Evolutionary conservation across 1,284 basidiomycete species (phyloP), one percentile per base, ranked within the genome.

Genomic region (Papiliotrema fonsecae): DNA sequence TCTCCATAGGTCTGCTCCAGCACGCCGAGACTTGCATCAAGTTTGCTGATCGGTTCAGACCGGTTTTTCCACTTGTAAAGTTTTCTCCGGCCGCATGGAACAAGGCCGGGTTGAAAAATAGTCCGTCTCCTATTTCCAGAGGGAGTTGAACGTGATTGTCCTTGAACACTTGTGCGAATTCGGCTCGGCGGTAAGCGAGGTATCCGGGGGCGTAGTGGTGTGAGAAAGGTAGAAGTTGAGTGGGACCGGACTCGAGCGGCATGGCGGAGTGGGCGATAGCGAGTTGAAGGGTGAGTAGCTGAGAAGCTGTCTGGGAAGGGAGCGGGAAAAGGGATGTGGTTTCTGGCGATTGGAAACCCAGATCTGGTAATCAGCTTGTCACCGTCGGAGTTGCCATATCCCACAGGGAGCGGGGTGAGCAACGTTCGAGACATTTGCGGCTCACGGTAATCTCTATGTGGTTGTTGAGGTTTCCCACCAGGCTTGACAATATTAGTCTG

Each of bases 221-320:
- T 11, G 48, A 51, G 45, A 43, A 57, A 6, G 57, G 55, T 11
- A 57, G 35, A 14, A 60, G 41, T 26, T 42, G 48, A 16, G 57
- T 60, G 2, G 57, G 57, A 14, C 57, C 57, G n/a, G 52, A 38
- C 14, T 16, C 38, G 25, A 51, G 24, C 0, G 57, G 52, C 53
- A 57, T 57, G 35, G 52, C 48, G 24, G 55, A 48, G 30, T 60
- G 57, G 11, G 57, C 57, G 24, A 60, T 47, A n/a, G 57, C 57
- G 25, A 22, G 26, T 46, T 60, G 57, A 3, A 60, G 50, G 13
- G 57, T 60, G 38, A 57, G 53, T n/a, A 52, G 36, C 39, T 57
- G 55, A n/a, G 42, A 44, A n/a, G 57, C 34, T 6, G 47, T 45
- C 26, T 58, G 57, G 19, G 42, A 45, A 4, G 42, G 19, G 16